phyloP scores from a whole-genome alignment of 192 early-diverging fungal species.

The Coemansia sp. region DNA sequence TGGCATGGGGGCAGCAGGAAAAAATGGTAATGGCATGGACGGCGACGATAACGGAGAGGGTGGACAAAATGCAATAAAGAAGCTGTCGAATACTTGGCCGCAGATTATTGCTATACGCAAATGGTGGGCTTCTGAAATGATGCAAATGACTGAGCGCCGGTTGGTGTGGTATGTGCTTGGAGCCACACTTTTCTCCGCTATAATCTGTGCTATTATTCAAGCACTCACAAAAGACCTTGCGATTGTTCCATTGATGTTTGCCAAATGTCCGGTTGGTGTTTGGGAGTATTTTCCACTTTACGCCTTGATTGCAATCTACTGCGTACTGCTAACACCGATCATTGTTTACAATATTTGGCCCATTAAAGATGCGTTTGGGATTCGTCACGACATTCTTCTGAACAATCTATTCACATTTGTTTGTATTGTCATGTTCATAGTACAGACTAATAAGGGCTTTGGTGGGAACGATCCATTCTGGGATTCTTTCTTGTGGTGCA shows the following conservation, averaged over 20 bases:
- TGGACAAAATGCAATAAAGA: neutral
- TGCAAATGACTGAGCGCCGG: slow-evolving; percentile 48
- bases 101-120: slow-evolving; percentile 2
- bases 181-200: slow-evolving; percentile 33
- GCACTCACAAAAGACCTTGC: slow-evolving; percentile 46
- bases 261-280: slow-evolving; percentile 47
- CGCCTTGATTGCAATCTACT: slow-evolving; percentile 45
- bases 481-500: slow-evolving; percentile 53
- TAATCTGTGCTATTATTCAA: slow-evolving; percentile 47
- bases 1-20: neutral
- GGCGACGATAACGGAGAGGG: neutral
- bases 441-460: slow-evolving; percentile 51
- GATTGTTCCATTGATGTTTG: slow-evolving; percentile 45
- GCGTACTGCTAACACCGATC: slow-evolving; percentile 43
- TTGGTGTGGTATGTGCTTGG: slow-evolving; percentile 45
- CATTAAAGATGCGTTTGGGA: slow-evolving; percentile 51
- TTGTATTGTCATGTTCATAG: slow-evolving; percentile 52
- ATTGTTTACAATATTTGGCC: slow-evolving; percentile 55
- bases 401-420: slow-evolving; percentile 54
- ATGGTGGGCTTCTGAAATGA: slow-evolving; percentile 44
- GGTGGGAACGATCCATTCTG: slow-evolving; percentile 49
- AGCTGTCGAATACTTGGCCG: neutral
- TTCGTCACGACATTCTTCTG: slow-evolving; percentile 53
- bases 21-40: neutral
- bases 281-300: slow-evolving; percentile 57